These are phyloP conservation scores for Exserohilum turcica DNA, from an alignment of 2,329 filamentous ascomycete species.

Conservation along the genomic window DNA sequence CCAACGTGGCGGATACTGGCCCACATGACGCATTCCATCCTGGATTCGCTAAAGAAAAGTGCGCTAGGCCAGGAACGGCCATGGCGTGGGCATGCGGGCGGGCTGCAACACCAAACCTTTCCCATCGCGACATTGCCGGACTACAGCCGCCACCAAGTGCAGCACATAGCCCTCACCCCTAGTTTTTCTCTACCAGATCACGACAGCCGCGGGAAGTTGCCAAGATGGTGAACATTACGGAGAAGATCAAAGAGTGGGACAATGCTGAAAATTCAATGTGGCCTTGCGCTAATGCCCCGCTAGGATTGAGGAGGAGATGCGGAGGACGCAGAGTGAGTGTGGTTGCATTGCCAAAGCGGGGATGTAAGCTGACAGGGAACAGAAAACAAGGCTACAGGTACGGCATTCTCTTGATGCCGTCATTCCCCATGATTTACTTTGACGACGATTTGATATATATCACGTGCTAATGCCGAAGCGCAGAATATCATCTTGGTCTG, in stretches of 20 bases:
- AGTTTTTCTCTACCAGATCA: conserved; percentile 10
- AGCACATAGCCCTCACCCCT: conserved; percentile 6
- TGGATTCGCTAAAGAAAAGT: conserved; percentile 24
- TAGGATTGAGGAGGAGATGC: conserved; percentile 99
- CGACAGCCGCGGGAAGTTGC: conserved; percentile 13
- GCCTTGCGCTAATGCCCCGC: conserved; percentile 41
- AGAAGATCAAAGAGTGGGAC: conserved; percentile 97
- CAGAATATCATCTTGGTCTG: conserved; percentile 97
- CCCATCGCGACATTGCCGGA: conserved; percentile 34
- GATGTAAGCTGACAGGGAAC: conserved; percentile 43
- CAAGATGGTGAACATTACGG: conserved; percentile 97
- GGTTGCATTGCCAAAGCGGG: neutral
- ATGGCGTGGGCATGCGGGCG: conserved; percentile 10
- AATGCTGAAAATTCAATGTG: conserved; percentile 32
- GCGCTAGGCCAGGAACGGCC: conserved; percentile 22
- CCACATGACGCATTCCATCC: conserved; percentile 38
- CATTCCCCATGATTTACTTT: neutral
- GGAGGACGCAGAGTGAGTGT: conserved; percentile 87
- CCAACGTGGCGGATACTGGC: conserved; percentile 13
- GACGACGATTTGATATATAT: conserved; percentile 13
- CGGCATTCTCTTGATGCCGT: conserved; percentile 36
- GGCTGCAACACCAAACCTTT: conserved; percentile 45
- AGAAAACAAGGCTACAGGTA: conserved; percentile 99
- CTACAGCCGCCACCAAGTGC: conserved; percentile 15
- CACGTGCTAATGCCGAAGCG: conserved; percentile 46